These are phyloP conservation scores for Cucurbita moschata DNA, from an alignment of 306 rosid genomes.

Conservation along the genomic window DNA sequence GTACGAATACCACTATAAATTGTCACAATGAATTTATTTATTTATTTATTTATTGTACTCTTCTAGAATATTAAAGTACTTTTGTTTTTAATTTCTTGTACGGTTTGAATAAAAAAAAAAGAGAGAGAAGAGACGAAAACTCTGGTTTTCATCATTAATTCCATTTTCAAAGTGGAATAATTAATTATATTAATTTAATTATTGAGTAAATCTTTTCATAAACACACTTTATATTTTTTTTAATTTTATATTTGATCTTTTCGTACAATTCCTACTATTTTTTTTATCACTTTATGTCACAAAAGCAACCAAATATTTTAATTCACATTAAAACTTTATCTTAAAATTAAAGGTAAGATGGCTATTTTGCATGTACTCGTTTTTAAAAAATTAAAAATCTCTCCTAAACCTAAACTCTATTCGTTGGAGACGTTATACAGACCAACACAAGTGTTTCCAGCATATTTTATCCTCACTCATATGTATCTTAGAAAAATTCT, in stretches of 20 bases:
- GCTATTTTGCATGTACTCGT: neutral
- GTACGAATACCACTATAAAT: neutral
- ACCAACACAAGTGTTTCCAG: too few species aligned
- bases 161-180: neutral
- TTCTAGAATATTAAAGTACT: conserved; percentile 2
- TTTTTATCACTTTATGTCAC: neutral
- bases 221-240: neutral
- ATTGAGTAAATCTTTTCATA: neutral
- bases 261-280: neutral
- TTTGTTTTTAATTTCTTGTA: neutral
- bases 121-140: neutral
- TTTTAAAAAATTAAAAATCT: too few species aligned
- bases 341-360: neutral
- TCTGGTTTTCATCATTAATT: neutral
- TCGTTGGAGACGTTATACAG: too few species aligned
- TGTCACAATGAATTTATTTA: neutral
- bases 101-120: neutral
- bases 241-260: neutral
- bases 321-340: neutral
- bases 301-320: neutral
- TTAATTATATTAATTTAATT: neutral
- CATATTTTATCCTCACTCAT: too few species aligned
- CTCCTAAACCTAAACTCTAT: neutral
- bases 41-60: neutral
- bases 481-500: too few species aligned